Evolutionary conservation across 2,329 filamentous ascomycete species (phyloP).

Genomic region (Botrytis aclada): DNA sequence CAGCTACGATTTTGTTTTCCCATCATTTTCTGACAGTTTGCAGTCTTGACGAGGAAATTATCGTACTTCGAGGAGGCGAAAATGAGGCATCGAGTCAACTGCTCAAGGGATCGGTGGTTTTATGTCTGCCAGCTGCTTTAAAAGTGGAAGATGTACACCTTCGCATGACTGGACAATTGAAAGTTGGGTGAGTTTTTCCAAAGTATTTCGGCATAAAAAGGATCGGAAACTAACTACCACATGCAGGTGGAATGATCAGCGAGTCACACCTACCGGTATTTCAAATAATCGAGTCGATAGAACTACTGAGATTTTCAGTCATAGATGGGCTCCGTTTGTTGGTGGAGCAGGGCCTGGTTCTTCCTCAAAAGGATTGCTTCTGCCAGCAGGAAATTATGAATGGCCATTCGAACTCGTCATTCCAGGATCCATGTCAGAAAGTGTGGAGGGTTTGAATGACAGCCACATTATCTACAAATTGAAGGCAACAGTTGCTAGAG

Average conservation of each 20-base stretch:
- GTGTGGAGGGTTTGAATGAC: slow-evolving; percentile 82
- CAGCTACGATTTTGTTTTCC: slow-evolving; percentile 4
- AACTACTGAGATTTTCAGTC: slow-evolving; percentile 59
- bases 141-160: slow-evolving; percentile 72
- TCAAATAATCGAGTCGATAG: slow-evolving; percentile 59
- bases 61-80: slow-evolving; percentile 73
- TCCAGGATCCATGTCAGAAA: slow-evolving; percentile 75
- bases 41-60: slow-evolving; percentile 74
- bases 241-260: slow-evolving; percentile 50
- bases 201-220: not conserved
- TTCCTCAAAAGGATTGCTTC: slow-evolving; percentile 51
- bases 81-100: slow-evolving; percentile 74
- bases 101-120: slow-evolving; percentile 68
- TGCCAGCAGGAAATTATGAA: slow-evolving; percentile 76
- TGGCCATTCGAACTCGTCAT: slow-evolving; percentile 75
- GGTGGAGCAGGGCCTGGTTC: slow-evolving; percentile 47
- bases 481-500: slow-evolving; percentile 82
- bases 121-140: slow-evolving; percentile 67
- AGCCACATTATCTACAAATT: slow-evolving; percentile 87
- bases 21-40: slow-evolving; percentile 19
- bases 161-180: slow-evolving; percentile 66
- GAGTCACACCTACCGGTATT: slow-evolving; percentile 55
- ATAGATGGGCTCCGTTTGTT: slow-evolving; percentile 67
- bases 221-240: not conserved
- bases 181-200: slow-evolving; percentile 57